Evolutionary conservation across 2,329 filamentous ascomycete species (phyloP), one percentile per base, ranked within the genome.

Genomic region (Fusarium pseudoanthophilum): DNA sequence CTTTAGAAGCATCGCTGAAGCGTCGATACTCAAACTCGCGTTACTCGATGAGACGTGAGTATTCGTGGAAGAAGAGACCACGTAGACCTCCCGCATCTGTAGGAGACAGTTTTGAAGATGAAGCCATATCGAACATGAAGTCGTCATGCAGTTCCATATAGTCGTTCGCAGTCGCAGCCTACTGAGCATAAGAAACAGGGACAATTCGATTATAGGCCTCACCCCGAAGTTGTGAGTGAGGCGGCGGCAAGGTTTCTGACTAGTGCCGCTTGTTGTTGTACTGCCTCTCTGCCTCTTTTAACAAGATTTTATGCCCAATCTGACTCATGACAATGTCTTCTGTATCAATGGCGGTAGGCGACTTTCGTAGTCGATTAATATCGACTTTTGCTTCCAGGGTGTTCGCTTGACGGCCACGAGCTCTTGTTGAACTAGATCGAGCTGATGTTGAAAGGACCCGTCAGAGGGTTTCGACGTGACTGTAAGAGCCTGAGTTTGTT

Each of bases 371-470:
- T 24, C 72, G 72, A 28, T 72, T 67, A 24, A 83, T 76, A 7
- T 77, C 7, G 56, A 67, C 42, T 71, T 75, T 62, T 85, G 83
- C 30, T 77, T 79, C 28, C 62, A 69, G 32, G 85, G 68, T 4
- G 80, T 83, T 32, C 79, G 78, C 45, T 77, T 80, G 30, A 86
- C 79, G 24, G 83, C 80, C 26, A 76, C 74, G 36, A 85, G 76
- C 67, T 87, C 84, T 61, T 85, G 82, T 24, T 81, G 79, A 2
- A 85, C 78, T 20, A 84, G 78, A 42, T 81, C 80, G 56, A 87
- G 78, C 21, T 80, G 79, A 56, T 83, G 81, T 62, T 86, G 82
- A 43, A 83, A 82, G 4, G 82, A 81, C 26, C 83, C 80, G 45
- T 85, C 81, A 4, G 84, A 83, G 7, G 80, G 79, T 28, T 83